phyloP scores from a whole-genome alignment of 305 asterid species.

The Plantago lanceolata region DNA sequence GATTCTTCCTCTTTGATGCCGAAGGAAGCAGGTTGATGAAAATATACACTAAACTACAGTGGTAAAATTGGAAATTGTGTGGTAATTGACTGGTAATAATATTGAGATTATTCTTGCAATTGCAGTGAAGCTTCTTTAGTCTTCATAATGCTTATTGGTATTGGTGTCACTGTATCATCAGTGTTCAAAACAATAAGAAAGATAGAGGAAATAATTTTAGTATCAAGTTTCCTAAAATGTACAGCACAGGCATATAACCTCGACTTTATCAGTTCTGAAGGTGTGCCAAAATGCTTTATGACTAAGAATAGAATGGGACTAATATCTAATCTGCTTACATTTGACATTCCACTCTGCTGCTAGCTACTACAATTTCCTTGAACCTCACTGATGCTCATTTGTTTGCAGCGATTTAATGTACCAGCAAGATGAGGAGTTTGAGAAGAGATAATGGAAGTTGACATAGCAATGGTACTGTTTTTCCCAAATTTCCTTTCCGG shows the following conservation, averaged over 20 bases:
- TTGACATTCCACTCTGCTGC: not conserved
- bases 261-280: not conserved
- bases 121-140: no score
- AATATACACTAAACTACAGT: no score
- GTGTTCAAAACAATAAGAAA: not conserved
- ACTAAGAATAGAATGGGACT: not conserved
- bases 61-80: not conserved
- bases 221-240: not conserved
- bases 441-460: constrained; percentile 5
- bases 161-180: not conserved
- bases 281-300: not conserved
- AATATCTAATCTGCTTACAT: not conserved
- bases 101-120: no score
- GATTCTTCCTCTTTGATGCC: not conserved
- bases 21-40: not conserved
- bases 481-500: constrained; percentile 16
- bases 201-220: not conserved
- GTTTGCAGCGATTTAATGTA: not conserved
- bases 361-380: not conserved
- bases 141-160: not conserved
- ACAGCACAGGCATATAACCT: constrained; percentile 3
- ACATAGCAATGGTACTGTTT: constrained; percentile 16
- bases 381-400: not conserved
- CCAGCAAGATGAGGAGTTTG: constrained; percentile 12
- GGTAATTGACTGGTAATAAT: no score